Percentiles rank a stretch among this genome's conserved stretches.
These are phyloP conservation scores for Phaeoacremonium minimum DNA, from an alignment of 2,329 filamentous ascomycete genomes.

Conservation along the genomic window DNA sequence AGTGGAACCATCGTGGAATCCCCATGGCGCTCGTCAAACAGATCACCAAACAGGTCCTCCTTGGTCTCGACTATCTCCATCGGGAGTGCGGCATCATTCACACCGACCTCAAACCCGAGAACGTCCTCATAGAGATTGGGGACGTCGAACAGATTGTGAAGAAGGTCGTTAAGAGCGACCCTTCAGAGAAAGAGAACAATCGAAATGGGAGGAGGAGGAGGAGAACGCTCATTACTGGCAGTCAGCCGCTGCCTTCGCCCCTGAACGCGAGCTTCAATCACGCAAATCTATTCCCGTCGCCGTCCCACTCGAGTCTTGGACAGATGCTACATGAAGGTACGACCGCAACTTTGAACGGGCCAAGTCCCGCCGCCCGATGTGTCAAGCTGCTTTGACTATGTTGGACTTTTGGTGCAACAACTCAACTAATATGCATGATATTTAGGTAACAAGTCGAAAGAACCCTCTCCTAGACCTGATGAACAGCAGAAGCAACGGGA, in stretches of 20 bases:
- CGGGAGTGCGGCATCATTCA: slow-evolving; percentile 98
- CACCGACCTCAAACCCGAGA: slow-evolving; percentile 95
- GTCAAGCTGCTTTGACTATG: too few relatives aligned
- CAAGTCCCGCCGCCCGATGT: too few relatives aligned
- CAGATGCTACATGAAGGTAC: slow-evolving; percentile 80
- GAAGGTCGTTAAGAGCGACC: slow-evolving; percentile 83
- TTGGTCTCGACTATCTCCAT: slow-evolving; percentile 94
- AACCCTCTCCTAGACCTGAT: slow-evolving; percentile 45
- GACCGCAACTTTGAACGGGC: too few relatives aligned
- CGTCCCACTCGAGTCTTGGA: slow-evolving; percentile 72
- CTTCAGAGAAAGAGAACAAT: slow-evolving; percentile 76
- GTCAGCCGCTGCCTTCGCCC: slow-evolving; percentile 90
- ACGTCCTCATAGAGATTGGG: slow-evolving; percentile 97
- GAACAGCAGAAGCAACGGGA: slow-evolving; percentile 80
- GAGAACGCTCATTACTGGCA: slow-evolving; percentile 93
- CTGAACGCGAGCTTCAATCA: slow-evolving; percentile 88
- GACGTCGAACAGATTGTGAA: slow-evolving; percentile 99
- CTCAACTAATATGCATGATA: too few relatives aligned
- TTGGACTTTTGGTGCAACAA: too few relatives aligned
- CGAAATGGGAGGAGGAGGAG: slow-evolving; percentile 85
- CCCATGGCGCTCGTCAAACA: slow-evolving; percentile 96
- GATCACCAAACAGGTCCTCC: slow-evolving; percentile 95
- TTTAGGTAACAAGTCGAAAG: slow-evolving; percentile 29
- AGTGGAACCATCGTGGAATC: slow-evolving; percentile 96
- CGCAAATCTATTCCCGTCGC: slow-evolving; percentile 64